phyloP scores from a whole-genome alignment of 345 rosid genomes.

The Brassica napus region DNA sequence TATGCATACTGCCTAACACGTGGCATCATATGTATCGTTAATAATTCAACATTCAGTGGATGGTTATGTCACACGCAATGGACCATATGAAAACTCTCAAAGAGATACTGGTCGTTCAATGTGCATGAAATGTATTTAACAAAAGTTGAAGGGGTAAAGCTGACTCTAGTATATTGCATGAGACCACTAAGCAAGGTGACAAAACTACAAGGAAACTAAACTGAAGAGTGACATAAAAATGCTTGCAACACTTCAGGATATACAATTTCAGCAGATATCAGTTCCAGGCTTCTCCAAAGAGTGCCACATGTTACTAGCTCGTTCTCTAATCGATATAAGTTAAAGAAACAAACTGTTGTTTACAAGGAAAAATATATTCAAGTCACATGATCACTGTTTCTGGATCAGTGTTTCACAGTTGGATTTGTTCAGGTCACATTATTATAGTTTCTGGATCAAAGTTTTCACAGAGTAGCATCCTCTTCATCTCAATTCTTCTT shows the following conservation, averaged over 20 bases:
- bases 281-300: conserved; percentile 67
- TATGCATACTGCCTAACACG: conserved; percentile 2
- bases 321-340: no score
- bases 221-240: not conserved
- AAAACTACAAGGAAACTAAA: not conserved
- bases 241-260: not conserved
- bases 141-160: not conserved
- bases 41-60: conserved; percentile 6
- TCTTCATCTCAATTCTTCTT: conserved; percentile 19
- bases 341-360: not conserved
- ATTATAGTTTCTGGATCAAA: not conserved
- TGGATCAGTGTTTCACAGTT: not conserved
- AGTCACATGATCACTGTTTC: not conserved
- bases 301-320: conserved; percentile 37
- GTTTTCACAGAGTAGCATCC: not conserved
- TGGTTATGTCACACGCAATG: conserved; percentile 9
- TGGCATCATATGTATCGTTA: conserved; percentile 12
- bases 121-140: not conserved
- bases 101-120: conserved; percentile 9
- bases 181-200: not conserved
- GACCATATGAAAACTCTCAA: not conserved
- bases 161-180: not conserved
- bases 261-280: not conserved
- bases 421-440: conserved; percentile 10
- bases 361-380: not conserved